Evolutionary conservation across 768 basidiomycete genomes (phyloP).

Genomic region (Clitopilus hobsonii): DNA sequence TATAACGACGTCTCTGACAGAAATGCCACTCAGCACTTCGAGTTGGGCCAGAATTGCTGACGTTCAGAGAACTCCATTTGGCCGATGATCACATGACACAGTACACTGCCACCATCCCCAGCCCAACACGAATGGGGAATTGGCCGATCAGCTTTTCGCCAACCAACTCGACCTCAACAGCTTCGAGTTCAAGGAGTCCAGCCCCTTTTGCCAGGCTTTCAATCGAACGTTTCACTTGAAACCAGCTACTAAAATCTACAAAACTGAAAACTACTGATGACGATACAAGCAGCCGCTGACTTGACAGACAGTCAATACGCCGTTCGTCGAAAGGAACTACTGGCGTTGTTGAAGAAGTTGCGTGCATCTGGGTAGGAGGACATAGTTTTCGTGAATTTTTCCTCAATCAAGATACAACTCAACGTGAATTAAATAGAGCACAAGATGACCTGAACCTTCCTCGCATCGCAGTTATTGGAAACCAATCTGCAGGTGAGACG

Average conservation of each 20-base stretch:
- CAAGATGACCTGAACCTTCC: conserved; percentile 45
- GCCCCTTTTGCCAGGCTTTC: too few species aligned
- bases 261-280: neutral
- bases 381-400: neutral
- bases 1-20: neutral
- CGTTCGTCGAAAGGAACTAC: conserved; percentile 22
- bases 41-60: too few species aligned
- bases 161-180: too few species aligned
- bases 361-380: conserved; percentile 26
- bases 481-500: conserved; percentile 40
- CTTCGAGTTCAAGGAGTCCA: too few species aligned
- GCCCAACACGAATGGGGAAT: too few species aligned
- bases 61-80: too few species aligned
- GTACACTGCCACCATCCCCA: too few species aligned
- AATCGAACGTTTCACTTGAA: too few species aligned
- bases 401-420: neutral
- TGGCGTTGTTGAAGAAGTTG: conserved; percentile 25
- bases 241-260: too few species aligned
- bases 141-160: too few species aligned
- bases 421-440: conserved; percentile 20
- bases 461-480: conserved; percentile 46
- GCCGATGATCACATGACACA: too few species aligned
- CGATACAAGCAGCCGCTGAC: neutral
- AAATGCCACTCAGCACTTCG: neutral
- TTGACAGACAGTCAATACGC: conserved; percentile 27